Evolutionary conservation across 2,329 filamentous ascomycete species (phyloP).

Genomic region (Pseudogymnoascus sp.): DNA sequence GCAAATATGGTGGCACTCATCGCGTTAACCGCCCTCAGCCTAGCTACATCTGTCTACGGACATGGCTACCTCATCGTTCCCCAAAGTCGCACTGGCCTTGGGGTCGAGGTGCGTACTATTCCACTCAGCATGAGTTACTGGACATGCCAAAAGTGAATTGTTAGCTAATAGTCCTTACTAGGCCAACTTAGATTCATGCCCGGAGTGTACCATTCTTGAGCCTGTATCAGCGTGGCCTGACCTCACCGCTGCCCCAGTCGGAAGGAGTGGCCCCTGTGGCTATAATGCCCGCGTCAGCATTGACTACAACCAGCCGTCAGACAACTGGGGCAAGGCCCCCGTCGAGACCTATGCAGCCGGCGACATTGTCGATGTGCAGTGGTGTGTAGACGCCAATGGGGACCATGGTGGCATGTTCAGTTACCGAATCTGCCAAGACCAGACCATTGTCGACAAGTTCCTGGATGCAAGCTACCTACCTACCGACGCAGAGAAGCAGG

Average conservation of each 20-base stretch:
- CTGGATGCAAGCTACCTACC: conserved; percentile 41
- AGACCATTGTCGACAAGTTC: conserved; percentile 44
- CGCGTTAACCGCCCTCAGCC: not conserved
- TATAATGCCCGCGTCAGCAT: conserved; percentile 47
- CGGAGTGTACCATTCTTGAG: conserved; percentile 49
- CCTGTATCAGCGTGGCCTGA: conserved; percentile 46
- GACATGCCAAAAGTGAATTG: not conserved
- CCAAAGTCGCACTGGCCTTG: conserved; percentile 39
- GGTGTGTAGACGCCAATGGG: conserved; percentile 51
- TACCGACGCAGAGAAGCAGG: conserved; percentile 46
- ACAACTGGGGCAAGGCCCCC: conserved; percentile 37
- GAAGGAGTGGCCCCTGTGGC: conserved; percentile 44
- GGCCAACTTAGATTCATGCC: conserved; percentile 44
- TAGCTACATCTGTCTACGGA: conserved; percentile 24
- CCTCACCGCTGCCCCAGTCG: conserved; percentile 39
- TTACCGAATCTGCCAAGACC: conserved; percentile 48
- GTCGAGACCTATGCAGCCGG: conserved; percentile 42
- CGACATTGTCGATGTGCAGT: conserved; percentile 43
- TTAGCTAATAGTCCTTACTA: conserved; percentile 20
- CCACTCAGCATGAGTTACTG: not conserved
- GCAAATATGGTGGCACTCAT: not conserved
- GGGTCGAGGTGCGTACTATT: conserved; percentile 33
- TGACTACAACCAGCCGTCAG: conserved; percentile 41
- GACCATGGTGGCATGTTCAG: conserved; percentile 52
- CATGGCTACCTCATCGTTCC: conserved; percentile 43